Conservation (phyloP, 352 stramenopile species). For the Pythium dissotocum region DNA sequence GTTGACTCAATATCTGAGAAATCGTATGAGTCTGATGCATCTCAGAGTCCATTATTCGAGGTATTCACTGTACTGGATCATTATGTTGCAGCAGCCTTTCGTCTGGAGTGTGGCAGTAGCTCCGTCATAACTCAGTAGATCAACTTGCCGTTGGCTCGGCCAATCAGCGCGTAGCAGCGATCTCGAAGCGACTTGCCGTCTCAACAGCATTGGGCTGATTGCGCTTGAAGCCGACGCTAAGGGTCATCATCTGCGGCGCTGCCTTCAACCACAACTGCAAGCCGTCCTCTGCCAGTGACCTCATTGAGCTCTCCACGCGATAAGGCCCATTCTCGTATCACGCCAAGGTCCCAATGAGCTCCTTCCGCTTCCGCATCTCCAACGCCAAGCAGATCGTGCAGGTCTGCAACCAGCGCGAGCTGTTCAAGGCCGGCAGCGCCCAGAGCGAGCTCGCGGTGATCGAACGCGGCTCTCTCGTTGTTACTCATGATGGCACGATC, state of each 20-base stretch:
- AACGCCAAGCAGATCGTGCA: conserved; percentile 75
- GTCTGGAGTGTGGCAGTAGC: conserved; percentile 23
- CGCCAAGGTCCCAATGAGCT: conserved; percentile 47
- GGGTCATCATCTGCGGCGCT: conserved; percentile 4
- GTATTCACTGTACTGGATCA: background rate
- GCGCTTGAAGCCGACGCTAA: conserved; percentile 1
- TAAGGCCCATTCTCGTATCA: background rate
- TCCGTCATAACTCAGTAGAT: background rate
- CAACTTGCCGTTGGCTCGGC: conserved; percentile 8
- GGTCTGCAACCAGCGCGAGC: conserved; percentile 62
- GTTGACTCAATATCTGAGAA: background rate
- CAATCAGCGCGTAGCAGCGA: conserved; percentile 14
- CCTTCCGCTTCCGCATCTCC: conserved; percentile 65
- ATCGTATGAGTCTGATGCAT: conserved; percentile 9
- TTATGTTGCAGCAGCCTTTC: conserved; percentile 22
- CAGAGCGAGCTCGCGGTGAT: conserved; percentile 70
- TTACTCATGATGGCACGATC: conserved; percentile 55
- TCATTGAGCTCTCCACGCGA: no score
- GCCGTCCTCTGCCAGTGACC: background rate
- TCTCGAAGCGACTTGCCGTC: conserved; percentile 10
- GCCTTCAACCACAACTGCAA: background rate
- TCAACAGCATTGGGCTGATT: conserved; percentile 19
- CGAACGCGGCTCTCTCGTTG: conserved; percentile 56
- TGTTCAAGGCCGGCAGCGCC: conserved; percentile 60
- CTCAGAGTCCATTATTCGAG: conserved; percentile 4